A percentile compares a stretch with the other conserved stretches of the same genome.
Conservation (phyloP, 805 yeast species). For the Pichia phayaonensis region DNA sequence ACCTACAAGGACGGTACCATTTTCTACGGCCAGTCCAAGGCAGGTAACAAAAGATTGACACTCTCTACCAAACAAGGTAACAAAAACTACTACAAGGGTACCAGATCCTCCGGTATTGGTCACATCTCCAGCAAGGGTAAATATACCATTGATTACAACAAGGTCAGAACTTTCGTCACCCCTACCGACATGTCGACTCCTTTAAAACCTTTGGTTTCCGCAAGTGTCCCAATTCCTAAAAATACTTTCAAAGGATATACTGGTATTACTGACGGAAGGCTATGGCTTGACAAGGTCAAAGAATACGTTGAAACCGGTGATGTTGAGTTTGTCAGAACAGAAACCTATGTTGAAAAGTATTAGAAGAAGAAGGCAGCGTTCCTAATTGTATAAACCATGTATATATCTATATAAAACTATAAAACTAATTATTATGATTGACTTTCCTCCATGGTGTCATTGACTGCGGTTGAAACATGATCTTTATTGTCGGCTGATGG, state of each 20-base stretch:
- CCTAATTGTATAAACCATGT: background rate
- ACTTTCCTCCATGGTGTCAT: background rate
- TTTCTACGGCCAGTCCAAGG: constrained; percentile 70
- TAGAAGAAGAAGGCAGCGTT: constrained; percentile 12
- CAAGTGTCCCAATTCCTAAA: constrained; percentile 59
- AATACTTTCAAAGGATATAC: constrained; percentile 63
- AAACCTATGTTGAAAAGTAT: constrained; percentile 28
- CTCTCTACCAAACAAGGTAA: constrained; percentile 91
- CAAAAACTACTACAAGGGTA: constrained; percentile 91
- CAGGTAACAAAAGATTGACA: constrained; percentile 78
- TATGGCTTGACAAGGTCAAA: constrained; percentile 63
- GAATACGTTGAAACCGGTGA: constrained; percentile 73
- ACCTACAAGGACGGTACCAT: constrained; percentile 74
- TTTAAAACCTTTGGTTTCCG: constrained; percentile 72
- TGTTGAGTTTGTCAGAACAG: constrained; percentile 30
- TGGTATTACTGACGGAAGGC: constrained; percentile 62
- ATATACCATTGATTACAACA: constrained; percentile 72
- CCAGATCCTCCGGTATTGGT: constrained; percentile 92
- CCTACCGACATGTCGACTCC: constrained; percentile 40
- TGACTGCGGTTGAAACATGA: constrained; percentile 2
- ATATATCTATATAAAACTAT: background rate
- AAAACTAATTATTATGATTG: background rate
- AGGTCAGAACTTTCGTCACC: constrained; percentile 84
- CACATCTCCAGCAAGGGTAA: constrained; percentile 58
- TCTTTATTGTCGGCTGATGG: background rate